These are phyloP conservation scores for Tetraselmis chui DNA, from an alignment of 139 green algal species.

Conservation along the genomic window DNA sequence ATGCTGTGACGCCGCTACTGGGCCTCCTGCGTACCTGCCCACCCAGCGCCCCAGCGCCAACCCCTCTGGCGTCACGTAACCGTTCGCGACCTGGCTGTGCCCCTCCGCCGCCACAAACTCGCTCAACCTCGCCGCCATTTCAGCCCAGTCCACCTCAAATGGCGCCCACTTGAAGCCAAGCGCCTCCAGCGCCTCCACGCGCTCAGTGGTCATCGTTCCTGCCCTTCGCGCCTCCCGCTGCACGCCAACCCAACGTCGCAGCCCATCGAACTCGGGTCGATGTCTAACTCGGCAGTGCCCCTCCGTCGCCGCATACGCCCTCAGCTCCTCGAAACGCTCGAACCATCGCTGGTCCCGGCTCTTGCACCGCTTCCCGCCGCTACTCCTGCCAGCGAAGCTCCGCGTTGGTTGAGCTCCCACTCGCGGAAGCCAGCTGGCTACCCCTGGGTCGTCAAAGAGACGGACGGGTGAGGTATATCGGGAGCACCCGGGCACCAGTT, in stretches of 20 bases:
- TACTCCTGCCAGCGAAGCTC: too few relatives aligned
- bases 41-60: too few relatives aligned
- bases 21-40: too few relatives aligned
- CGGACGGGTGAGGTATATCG: too few relatives aligned
- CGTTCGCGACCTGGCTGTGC: too few relatives aligned
- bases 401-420: too few relatives aligned
- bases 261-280: not conserved
- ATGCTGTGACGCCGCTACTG: not conserved
- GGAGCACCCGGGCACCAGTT: too few relatives aligned
- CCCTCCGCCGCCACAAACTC: not conserved
- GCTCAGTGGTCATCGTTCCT: not conserved
- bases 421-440: too few relatives aligned
- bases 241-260: not conserved
- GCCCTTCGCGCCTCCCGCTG: not conserved
- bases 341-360: too few relatives aligned
- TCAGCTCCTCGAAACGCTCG: not conserved
- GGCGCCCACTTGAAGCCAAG: not conserved
- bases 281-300: not conserved
- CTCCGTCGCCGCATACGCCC: not conserved
- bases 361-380: too few relatives aligned
- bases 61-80: too few relatives aligned
- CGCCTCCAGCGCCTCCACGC: not conserved
- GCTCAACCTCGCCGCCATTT: not conserved
- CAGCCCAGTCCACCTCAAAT: not conserved
- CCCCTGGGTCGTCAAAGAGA: too few relatives aligned